Conservation (phyloP, 306 rosid genomes). For the Adenanthera pavonina region DNA sequence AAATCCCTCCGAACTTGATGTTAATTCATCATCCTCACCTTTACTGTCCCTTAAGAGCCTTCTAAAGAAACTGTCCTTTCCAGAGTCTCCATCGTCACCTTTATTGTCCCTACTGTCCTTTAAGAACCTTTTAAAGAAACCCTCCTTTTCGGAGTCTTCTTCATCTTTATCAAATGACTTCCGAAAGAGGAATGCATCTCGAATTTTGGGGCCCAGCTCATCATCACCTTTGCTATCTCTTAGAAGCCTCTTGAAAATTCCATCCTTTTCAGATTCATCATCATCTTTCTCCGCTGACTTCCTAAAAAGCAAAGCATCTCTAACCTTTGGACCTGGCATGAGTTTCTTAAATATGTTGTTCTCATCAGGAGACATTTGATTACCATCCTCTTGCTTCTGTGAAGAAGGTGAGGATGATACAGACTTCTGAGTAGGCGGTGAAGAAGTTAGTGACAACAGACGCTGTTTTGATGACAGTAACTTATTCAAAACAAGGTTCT, state of each 20-base stretch:
- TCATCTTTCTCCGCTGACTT: slow-evolving; percentile 83
- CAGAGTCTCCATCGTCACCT: slow-evolving; percentile 69
- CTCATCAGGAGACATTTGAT: slow-evolving; percentile 68
- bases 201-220: slow-evolving; percentile 69
- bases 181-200: slow-evolving; percentile 75
- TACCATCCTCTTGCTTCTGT: slow-evolving; percentile 67
- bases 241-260: slow-evolving; percentile 86
- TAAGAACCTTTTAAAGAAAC: slow-evolving; percentile 80
- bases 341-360: slow-evolving; percentile 81
- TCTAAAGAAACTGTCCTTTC: slow-evolving; percentile 83
- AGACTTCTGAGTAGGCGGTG: slow-evolving; percentile 68
- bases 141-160: slow-evolving; percentile 76
- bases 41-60: slow-evolving; percentile 77
- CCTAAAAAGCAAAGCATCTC: slow-evolving; percentile 86
- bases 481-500: slow-evolving; percentile 76
- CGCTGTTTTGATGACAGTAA: slow-evolving; percentile 80
- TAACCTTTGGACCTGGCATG: slow-evolving; percentile 79
- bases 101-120: slow-evolving; percentile 82
- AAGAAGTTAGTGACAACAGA: slow-evolving; percentile 72
- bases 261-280: slow-evolving; percentile 79
- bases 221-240: slow-evolving; percentile 88
- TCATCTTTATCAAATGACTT: slow-evolving; percentile 76
- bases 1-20: slow-evolving; percentile 82
- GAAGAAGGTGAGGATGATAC: slow-evolving; percentile 67
- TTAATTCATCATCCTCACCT: slow-evolving; percentile 81